Evolutionary conservation across 2,329 filamentous ascomycete species (phyloP).

Genomic region (Aspergillus piperis): DNA sequence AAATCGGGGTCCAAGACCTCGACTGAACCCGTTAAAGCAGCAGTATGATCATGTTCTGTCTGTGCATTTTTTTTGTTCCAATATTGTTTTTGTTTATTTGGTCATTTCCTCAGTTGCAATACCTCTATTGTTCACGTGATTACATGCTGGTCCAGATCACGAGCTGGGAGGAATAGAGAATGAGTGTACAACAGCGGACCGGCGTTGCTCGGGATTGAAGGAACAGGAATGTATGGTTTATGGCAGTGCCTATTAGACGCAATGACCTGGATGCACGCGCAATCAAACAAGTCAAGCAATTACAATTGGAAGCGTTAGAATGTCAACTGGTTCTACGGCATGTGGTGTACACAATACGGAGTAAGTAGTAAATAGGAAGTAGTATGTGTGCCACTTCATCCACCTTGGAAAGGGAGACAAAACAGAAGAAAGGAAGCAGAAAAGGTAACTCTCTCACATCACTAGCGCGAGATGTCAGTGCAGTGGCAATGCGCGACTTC

Average conservation of each 20-base stretch:
- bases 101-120: neutral
- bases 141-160: neutral
- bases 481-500: neutral
- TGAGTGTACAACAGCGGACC: constrained; percentile 1
- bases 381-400: neutral
- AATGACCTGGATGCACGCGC: neutral
- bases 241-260: neutral
- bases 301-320: constrained; percentile 1
- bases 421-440: too few relatives aligned
- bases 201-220: neutral
- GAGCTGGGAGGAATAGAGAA: neutral
- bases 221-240: neutral
- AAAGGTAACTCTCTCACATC: neutral
- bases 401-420: neutral
- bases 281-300: constrained; percentile 4
- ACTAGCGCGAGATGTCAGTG: neutral
- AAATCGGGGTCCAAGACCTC: constrained; percentile 14
- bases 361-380: neutral
- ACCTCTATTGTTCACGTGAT: constrained; percentile 5
- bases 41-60: neutral
- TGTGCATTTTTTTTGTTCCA: neutral
- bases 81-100: neutral
- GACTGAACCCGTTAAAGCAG: constrained; percentile 10
- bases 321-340: constrained; percentile 5
- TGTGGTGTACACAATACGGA: neutral